A percentile compares a stretch with the other conserved stretches of the same genome.
Conservation (phyloP, 2,329 filamentous ascomycete genomes). For the Ophiostoma ips region DNA sequence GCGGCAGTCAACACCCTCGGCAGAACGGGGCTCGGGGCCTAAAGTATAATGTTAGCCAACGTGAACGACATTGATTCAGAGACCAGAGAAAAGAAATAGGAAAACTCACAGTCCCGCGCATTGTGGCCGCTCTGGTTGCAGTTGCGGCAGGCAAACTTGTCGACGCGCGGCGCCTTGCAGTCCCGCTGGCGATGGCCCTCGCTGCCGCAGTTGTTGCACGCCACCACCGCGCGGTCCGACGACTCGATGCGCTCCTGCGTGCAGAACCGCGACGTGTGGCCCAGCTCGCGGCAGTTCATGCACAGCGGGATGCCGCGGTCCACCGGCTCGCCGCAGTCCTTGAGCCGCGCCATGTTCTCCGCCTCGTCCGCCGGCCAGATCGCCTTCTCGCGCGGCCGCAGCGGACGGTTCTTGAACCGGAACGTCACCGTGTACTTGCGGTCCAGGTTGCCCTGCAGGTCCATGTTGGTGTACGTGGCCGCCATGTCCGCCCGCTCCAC, state of each 20-base stretch:
- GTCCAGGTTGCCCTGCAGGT: conserved; percentile 53
- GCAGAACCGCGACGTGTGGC: conserved; percentile 49
- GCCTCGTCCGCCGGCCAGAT: conserved; percentile 44
- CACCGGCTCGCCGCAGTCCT: conserved; percentile 50
- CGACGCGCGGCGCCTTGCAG: conserved; percentile 47
- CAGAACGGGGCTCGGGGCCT: conserved; percentile 41
- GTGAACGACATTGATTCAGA: neutral
- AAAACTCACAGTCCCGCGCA: conserved; percentile 33
- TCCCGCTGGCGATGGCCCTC: conserved; percentile 55
- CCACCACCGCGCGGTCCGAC: conserved; percentile 29
- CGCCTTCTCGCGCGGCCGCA: conserved; percentile 42
- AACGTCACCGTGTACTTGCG: conserved; percentile 52
- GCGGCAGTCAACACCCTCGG: conserved; percentile 49
- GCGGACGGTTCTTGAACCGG: conserved; percentile 43
- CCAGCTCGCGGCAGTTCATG: conserved; percentile 48
- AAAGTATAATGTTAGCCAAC: conserved; percentile 15
- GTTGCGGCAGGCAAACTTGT: conserved; percentile 55
- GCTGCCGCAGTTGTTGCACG: conserved; percentile 51
- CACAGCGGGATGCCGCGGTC: conserved; percentile 46
- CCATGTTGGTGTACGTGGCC: conserved; percentile 53
- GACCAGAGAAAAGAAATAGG: conserved; percentile 14
- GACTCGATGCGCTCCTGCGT: conserved; percentile 40
- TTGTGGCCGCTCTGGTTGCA: conserved; percentile 43
- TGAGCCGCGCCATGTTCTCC: conserved; percentile 51
- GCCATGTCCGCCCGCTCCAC: conserved; percentile 39